Evolutionary conservation across 306 rosid species (phyloP).

Genomic region (Vigna radiata): DNA sequence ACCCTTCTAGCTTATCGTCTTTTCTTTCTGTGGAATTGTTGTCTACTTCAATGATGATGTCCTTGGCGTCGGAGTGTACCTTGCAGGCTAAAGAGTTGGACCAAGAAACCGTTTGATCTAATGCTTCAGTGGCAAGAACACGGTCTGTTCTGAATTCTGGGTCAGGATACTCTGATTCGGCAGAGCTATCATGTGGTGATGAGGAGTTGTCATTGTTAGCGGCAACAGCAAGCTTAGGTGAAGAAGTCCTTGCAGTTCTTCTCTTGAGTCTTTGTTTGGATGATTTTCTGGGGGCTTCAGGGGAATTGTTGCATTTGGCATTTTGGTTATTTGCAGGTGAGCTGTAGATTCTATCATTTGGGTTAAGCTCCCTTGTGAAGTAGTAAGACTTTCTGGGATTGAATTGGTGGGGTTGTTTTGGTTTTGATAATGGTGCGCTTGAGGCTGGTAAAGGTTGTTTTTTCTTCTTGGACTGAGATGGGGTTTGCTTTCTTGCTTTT

Average conservation of each 20-base stretch:
- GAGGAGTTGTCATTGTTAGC: background rate
- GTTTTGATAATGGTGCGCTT: conserved; percentile 43
- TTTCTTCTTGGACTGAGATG: conserved; percentile 50
- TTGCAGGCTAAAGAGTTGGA: conserved; percentile 29
- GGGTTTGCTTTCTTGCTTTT: conserved; percentile 51
- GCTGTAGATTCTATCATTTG: conserved; percentile 43
- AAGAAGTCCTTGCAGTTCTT: conserved; percentile 46
- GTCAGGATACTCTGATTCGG: conserved; percentile 51
- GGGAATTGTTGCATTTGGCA: conserved; percentile 35
- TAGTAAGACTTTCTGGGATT: conserved; percentile 82
- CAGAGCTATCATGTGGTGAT: conserved; percentile 51
- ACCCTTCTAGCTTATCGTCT: conserved; percentile 45
- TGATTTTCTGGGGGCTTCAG: conserved; percentile 64
- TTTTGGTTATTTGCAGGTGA: conserved; percentile 51
- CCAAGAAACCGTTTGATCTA: conserved; percentile 42
- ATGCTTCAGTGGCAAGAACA: conserved; percentile 60
- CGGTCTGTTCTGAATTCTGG: conserved; percentile 79
- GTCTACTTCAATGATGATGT: conserved; percentile 68
- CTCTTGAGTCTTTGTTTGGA: conserved; percentile 54
- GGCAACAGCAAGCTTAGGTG: conserved; percentile 44
- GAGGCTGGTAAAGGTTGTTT: conserved; percentile 52
- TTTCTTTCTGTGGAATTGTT: conserved; percentile 51
- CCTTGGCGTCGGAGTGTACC: conserved; percentile 44
- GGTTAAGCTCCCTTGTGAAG: conserved; percentile 70
- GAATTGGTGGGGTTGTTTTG: conserved; percentile 51